phyloP scores from a whole-genome alignment of 2,329 filamentous ascomycete species.

The Simplicillium aogashimaense region DNA sequence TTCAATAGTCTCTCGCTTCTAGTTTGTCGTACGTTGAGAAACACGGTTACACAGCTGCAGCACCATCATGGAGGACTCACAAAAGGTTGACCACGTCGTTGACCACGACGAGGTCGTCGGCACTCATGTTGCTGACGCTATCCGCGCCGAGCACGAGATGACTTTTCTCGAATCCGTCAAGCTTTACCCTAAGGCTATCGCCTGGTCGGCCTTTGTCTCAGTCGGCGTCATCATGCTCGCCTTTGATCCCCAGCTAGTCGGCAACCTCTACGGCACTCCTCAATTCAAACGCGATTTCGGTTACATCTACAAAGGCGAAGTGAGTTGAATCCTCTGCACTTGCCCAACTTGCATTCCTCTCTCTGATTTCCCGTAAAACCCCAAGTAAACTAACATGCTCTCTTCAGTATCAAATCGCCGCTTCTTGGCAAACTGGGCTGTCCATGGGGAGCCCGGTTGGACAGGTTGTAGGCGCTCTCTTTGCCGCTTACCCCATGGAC shows the following conservation, averaged over 20 bases:
- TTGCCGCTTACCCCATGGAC: constrained; percentile 33
- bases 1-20: no score
- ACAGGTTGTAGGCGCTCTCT: constrained; percentile 44
- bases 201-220: constrained; percentile 50
- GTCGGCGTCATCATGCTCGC: constrained; percentile 51
- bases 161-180: constrained; percentile 27
- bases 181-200: constrained; percentile 34
- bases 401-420: constrained; percentile 23
- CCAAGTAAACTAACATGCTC: background rate
- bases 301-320: constrained; percentile 31
- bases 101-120: no score
- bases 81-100: no score
- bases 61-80: no score
- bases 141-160: constrained; percentile 27
- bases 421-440: constrained; percentile 35
- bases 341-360: background rate
- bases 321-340: constrained; percentile 6
- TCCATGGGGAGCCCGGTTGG: constrained; percentile 46
- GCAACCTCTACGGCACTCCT: constrained; percentile 50
- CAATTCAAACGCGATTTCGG: constrained; percentile 49
- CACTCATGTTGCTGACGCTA: constrained; percentile 17
- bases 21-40: no score
- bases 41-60: no score
- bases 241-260: constrained; percentile 56
- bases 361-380: no score